Base-by-base conservation (phyloP, 2,329 filamentous ascomycete species). In the Aspergillus cejpii region DNA sequence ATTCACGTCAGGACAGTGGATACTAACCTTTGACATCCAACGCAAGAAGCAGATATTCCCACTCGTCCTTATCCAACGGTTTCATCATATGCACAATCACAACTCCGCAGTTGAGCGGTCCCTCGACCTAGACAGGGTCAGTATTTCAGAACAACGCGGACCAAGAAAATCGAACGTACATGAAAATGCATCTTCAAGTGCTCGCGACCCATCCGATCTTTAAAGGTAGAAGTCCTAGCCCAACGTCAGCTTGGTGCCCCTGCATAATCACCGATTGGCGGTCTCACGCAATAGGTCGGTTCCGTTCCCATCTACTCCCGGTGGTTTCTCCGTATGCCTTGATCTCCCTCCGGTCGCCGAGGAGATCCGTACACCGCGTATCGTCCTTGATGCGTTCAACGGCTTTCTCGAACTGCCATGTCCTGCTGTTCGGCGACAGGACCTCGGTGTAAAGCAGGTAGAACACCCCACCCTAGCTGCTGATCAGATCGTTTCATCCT, bases 111-210 rank as follows among this genome's bases (percentile, higher is more conserved):
- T 84, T 85, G 26, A 78, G 71, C 2, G 86, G 83, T 0, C 91
- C 91, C 62, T 90, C 82, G 29, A 94, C 83, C 79, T 86, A 61
- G 6, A 44, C 2, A 24, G 4, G 24, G 39, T 67, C 39, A 68
- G 60, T 51, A 33, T 15, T 15, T 50, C 6, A 37, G 29, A 36
- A 38, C 12, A 24, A 5, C 17, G 5, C 12, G 3, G 8, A 24
- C 23, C 8, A 2, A 36, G 21, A 5, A 29, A 14, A 14, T 6
- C 12, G 6, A 33, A 64, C 79, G 56, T 69, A 86, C 84, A 62
- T 92, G 81, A 65, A 96, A 96, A 55, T 88, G 82, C 78, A 96
- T 88, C 51, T 80, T 71, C 51, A 96, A 65, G 64, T 96, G 89
- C 51, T 94, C 83, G 15, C 81, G 82, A 3, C 90, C 90, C 49